Percentiles rank a stretch among this genome's conserved stretches.
phyloP scores from a whole-genome alignment of 164 flowering plant genomes.

The Magnolia kwangsiensis region DNA sequence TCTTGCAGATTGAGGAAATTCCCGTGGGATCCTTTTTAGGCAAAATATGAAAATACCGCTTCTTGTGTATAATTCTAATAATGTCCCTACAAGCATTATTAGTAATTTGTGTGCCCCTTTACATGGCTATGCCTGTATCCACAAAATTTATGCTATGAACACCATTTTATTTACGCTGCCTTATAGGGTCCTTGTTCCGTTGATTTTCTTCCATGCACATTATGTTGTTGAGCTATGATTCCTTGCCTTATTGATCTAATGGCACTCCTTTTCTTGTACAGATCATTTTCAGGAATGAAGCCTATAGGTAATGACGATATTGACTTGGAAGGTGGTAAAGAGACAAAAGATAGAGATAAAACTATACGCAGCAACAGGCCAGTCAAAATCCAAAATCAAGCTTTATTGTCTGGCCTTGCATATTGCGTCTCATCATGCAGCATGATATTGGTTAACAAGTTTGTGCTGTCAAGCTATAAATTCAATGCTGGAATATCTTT shows the following conservation, averaged over 20 bases:
- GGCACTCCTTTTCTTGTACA: constrained; percentile 16
- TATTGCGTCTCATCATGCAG: constrained; percentile 96
- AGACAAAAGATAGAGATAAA: constrained; percentile 56
- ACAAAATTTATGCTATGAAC: not conserved
- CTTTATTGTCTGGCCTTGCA: constrained; percentile 84
- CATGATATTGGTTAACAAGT: constrained; percentile 96
- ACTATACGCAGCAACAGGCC: constrained; percentile 26
- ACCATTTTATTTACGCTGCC: not conserved
- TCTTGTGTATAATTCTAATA: too few relatives aligned
- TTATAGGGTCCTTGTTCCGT: not conserved
- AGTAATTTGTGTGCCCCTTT: not conserved
- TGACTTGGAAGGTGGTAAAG: constrained; percentile 71
- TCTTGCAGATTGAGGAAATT: not conserved
- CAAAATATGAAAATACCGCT: not conserved
- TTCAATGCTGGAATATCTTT: constrained; percentile 95
- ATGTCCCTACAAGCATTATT: not conserved
- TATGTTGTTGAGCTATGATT: not conserved
- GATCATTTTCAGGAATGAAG: constrained; percentile 47
- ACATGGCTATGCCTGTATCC: too few relatives aligned
- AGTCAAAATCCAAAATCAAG: constrained; percentile 61
- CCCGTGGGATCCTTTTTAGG: not conserved
- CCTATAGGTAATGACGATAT: constrained; percentile 32
- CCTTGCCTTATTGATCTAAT: constrained; percentile 2
- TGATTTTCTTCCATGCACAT: not conserved
- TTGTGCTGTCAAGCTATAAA: constrained; percentile 85